phyloP scores from a whole-genome alignment of 495 filamentous ascomycete species.

The Penicillium simplicissimum region DNA sequence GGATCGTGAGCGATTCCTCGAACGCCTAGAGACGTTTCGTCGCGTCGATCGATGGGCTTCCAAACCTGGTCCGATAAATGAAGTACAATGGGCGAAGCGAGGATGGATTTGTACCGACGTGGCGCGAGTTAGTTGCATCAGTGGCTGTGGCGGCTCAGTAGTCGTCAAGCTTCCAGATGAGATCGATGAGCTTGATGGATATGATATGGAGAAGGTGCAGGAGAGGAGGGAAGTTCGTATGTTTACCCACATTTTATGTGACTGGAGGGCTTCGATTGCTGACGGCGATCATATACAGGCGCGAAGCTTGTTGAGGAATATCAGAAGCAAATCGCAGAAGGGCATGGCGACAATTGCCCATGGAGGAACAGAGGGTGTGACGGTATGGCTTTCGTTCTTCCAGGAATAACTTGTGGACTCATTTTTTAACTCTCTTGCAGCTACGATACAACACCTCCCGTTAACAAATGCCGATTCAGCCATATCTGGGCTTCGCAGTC shows the following conservation, averaged over 20 bases:
- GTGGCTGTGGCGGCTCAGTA: constrained; percentile 77
- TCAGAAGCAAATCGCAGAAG: constrained; percentile 64
- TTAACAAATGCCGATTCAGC: constrained; percentile 59
- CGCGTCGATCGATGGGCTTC: constrained; percentile 83
- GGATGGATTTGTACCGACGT: constrained; percentile 86
- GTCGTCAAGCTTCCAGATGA: constrained; percentile 75
- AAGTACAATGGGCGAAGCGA: constrained; percentile 92
- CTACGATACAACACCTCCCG: constrained; percentile 56
- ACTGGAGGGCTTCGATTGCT: not conserved
- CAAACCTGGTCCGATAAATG: constrained; percentile 75
- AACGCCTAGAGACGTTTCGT: constrained; percentile 80
- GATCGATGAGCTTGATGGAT: constrained; percentile 50
- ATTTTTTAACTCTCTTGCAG: constrained; percentile 26
- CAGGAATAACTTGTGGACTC: not conserved
- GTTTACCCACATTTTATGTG: constrained; percentile 13
- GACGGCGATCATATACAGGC: constrained; percentile 26
- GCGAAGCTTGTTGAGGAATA: constrained; percentile 76
- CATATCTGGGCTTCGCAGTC: constrained; percentile 54
- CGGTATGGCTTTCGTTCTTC: constrained; percentile 49
- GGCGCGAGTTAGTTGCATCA: constrained; percentile 78
- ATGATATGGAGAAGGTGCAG: constrained; percentile 56
- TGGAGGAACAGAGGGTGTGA: constrained; percentile 87
- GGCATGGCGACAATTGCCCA: constrained; percentile 79
- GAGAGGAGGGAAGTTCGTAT: constrained; percentile 63
- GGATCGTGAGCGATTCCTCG: constrained; percentile 80